Evolutionary conservation across 225 moss, liverwort and hornwort genomes (phyloP), one percentile per base, ranked within the genome.

Genomic region (Physcomitrium patens): DNA sequence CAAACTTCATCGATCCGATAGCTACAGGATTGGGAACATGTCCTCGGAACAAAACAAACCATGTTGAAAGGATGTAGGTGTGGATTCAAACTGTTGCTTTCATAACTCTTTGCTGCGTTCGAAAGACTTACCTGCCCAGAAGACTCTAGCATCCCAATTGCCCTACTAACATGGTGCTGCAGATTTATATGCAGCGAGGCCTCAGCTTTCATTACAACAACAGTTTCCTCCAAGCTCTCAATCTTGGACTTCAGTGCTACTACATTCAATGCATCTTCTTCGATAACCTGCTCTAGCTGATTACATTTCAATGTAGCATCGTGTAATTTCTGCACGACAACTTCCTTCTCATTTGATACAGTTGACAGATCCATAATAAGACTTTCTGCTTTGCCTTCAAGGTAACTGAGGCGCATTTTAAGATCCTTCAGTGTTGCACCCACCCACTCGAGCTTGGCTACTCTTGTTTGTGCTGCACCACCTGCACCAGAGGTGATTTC

Each of bases 231-330:
- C 72, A 80, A 45, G 43, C 37, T 57, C 66, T 72, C 69, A 62
- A 86, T 78, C 67, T 88, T 79, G 31, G 74, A 84, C 72, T 76
- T 67, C 10, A 82, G 63, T 20, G 67, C 61, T 42, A 72, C 79
- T 71, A 76, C 76, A 13, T 69, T 82, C 14, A 54, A 67, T 26
- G 68, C 63, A 71, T 82, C 55, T n/a, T 77, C 73, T 22, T 67
- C 80, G 64, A 45, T 54, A 22, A 56, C 28, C 49, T 67, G 75
- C 70, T 78, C 50, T 22, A 81, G 78, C 23, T 65, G 61, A 51
- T 77, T 62, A 42, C 70, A 81, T 27, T 67, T 41, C 26, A 49
- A 52, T 54, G 49, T 67, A 47, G 62, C 61, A 55, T 78, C 77
- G 60, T 51, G 74, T 31, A 84, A 74, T 50, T 84, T 57, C 77